Base-by-base conservation (phyloP, 805 yeast genomes). In the Yamadazyma akitaensis region DNA sequence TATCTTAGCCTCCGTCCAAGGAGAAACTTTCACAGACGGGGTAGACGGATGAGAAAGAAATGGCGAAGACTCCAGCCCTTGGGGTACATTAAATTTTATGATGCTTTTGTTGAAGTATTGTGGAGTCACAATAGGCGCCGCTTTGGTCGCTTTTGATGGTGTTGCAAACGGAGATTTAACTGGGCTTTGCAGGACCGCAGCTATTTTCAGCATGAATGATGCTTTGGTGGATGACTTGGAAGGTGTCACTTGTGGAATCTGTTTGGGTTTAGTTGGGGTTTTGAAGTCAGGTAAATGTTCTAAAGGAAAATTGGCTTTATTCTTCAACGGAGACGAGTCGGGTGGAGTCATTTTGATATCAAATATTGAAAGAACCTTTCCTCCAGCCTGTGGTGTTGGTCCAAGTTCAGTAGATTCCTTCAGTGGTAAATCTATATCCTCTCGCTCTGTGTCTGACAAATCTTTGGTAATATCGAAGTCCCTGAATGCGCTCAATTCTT, bases 311-410 rank as follows among this genome's bases (percentile, higher is more conserved):
- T 37, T 14, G 10, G 19, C 13, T 47, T 55, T 55, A 36, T 36
- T 42, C 44, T 61, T 66, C 40, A 68, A 48, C 2, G 77, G 76
- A 1, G 75, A 68, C 2, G 75, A 68, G 42, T 70, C 73, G 5
- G 75, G 76, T 0, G 75, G 75, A 5, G 75, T 69, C 50, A 67
- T 43, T 33, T 61, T 51, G 44, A 81, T 68, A 50, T 88, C 96
- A 58, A 88, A 84, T 3, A 88, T 71, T 14, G 94, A 82, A 30
- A 86, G 61, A 0, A 87, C 86, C 44, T 84, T 77, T 0, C 96
- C 96, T 50, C 83, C 75, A 9, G 88, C 75, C 55, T 88, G 96
- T 0, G 96, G 96, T 0, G 96, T 88, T 0, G 96, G 96, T 0
- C 96, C 96, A 11, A 88, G 60, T 49, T 81, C 85, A 2, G 64